A percentile compares a stretch with the other conserved stretches of the same genome.
These are phyloP conservation scores for Trypanosoma caninum DNA, from an alignment of 208 protist species.

Conservation along the genomic window DNA sequence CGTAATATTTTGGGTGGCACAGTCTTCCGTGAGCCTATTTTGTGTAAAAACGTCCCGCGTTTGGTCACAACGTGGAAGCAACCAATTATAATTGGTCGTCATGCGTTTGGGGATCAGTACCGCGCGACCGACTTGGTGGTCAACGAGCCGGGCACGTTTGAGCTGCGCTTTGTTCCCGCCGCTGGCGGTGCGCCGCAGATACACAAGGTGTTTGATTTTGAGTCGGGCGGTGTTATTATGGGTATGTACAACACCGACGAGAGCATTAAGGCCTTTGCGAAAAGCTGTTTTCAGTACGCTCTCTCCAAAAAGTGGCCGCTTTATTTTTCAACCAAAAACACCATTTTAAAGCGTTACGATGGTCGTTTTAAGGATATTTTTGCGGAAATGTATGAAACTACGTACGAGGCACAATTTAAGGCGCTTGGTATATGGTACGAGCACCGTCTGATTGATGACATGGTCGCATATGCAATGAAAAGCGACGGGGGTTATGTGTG, in stretches of 20 bases:
- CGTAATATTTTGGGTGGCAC: conserved; percentile 92
- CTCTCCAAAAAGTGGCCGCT: conserved; percentile 66
- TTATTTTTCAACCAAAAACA: conserved; percentile 92
- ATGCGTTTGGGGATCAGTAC: conserved; percentile 89
- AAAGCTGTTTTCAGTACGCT: conserved; percentile 78
- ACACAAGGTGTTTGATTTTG: conserved; percentile 66
- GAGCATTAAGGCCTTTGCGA: conserved; percentile 86
- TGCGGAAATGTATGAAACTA: conserved; percentile 67
- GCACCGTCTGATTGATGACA: conserved; percentile 98
- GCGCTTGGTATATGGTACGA: conserved; percentile 77
- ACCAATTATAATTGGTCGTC: conserved; percentile 86
- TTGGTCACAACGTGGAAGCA: conserved; percentile 68
- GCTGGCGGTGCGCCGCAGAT: conserved; percentile 30
- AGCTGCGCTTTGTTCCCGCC: conserved; percentile 66
- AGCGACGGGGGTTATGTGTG: conserved; percentile 94
- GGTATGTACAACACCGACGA: conserved; percentile 91
- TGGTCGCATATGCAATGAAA: conserved; percentile 96
- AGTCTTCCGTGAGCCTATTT: conserved; percentile 92
- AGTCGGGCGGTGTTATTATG: conserved; percentile 56
- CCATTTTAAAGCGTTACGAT: conserved; percentile 93
- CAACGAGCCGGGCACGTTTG: conserved; percentile 49
- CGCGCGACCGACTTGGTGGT: conserved; percentile 76
- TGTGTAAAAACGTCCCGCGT: conserved; percentile 61
- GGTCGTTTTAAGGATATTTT: conserved; percentile 92
- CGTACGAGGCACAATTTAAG: conserved; percentile 48